Evolutionary conservation across 139 green algal species (phyloP).

Genomic region (Volvox reticuliferus): DNA sequence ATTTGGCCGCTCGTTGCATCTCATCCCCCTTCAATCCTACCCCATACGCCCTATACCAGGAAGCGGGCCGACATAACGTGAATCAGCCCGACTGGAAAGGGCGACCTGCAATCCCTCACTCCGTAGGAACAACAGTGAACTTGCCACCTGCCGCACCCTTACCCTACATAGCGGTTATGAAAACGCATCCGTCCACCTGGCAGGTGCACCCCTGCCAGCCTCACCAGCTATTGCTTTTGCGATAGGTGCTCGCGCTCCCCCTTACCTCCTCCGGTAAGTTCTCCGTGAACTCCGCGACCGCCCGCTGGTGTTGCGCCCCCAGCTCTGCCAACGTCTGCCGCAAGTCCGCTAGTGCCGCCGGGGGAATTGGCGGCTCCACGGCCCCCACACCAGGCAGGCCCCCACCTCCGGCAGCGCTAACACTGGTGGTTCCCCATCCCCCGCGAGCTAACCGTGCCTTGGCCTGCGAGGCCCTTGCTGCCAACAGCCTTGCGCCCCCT

Average conservation of each 20-base stretch:
- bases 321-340: slow-evolving; percentile 61
- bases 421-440: slow-evolving; percentile 6
- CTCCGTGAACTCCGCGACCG: slow-evolving; percentile 72
- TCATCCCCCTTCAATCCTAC: too few relatives aligned
- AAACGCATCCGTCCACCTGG: background rate
- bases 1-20: too few relatives aligned
- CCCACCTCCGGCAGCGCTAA: background rate
- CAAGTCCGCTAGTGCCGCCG: slow-evolving; percentile 54
- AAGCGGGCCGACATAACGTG: background rate
- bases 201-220: background rate
- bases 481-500: background rate
- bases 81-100: background rate
- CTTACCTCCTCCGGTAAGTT: slow-evolving; percentile 66
- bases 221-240: background rate
- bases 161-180: background rate
- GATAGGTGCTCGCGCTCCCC: background rate
- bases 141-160: background rate
- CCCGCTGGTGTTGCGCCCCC: slow-evolving; percentile 59
- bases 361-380: background rate
- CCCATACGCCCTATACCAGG: too few relatives aligned
- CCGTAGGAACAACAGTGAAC: background rate
- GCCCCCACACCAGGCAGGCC: background rate
- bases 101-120: background rate
- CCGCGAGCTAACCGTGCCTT: background rate
- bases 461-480: slow-evolving; percentile 18